Evolutionary conservation across 2,329 filamentous ascomycete species (phyloP), one percentile per base, ranked within the genome.

Genomic region (Alternaria incomplexa): DNA sequence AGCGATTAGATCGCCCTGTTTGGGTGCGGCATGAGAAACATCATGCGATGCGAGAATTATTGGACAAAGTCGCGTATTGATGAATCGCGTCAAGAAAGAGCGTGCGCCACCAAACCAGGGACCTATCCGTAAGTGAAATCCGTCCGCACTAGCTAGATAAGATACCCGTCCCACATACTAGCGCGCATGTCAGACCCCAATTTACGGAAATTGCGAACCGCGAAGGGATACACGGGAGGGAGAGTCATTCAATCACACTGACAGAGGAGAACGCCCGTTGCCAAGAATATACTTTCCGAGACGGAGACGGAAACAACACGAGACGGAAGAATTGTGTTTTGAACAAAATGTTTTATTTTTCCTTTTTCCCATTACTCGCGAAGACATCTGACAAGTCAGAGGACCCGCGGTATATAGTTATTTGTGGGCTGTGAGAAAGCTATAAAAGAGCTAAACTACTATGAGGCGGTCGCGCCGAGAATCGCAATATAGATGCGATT

Each of bases 151-250:
- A 43, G 45, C 48, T 43, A 15, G 54, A 52, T 51, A 56, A 40
- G 62, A 61, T 65, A 61, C 50, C 63, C 56, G 65, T 67, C 62
- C 30, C 22, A 44, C 32, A 40, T n/a, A 40, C 65, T 63, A 65
- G 65, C 54, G 57, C 45, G 52, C 46, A 47, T 50, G 52, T 32
- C 56, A 50, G 45, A 45, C 32, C 30, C 53, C 40, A 46, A 62
- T 56, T 12, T 46, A 53, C 53, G 55, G 62, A 66, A 40, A 66
- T 66, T 66, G 62, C 59, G 36, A 40, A 40, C 36, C 36, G 36
- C 36, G 36, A 66, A 66, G 45, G 52, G 36, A 20, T 15, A 45
- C 17, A 44, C 22, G n/a, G 30, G 17, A 28, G 45, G 32, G 32
- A 36, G 32, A 26, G 45, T 57, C 58, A 57, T 57, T 30, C 13